Evolutionary conservation across 2,329 filamentous ascomycete species (phyloP).

Genomic region (Diaporthe humulicola): DNA sequence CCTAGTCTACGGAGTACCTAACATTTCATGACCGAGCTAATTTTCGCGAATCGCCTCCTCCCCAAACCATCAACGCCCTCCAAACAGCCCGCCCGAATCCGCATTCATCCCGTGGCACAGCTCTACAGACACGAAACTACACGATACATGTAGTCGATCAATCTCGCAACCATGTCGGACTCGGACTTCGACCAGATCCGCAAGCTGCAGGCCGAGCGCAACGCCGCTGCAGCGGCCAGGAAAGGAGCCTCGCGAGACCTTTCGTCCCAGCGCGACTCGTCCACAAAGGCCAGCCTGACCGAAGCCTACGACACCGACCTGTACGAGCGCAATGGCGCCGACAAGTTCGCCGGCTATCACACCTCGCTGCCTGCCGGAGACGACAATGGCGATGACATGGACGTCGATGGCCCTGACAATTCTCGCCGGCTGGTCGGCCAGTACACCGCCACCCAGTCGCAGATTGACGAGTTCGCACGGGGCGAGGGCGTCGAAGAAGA

Average conservation of each 20-base stretch:
- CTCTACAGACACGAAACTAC: background rate
- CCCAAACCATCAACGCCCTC: background rate
- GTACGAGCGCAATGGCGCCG: conserved; percentile 82
- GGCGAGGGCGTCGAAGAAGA: conserved; percentile 91
- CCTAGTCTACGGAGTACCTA: no score
- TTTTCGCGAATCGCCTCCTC: conserved; percentile 27
- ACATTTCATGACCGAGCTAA: conserved; percentile 32
- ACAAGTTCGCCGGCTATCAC: conserved; percentile 92
- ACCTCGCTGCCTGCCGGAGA: conserved; percentile 87
- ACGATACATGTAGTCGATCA: conserved; percentile 41
- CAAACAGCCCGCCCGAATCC: background rate
- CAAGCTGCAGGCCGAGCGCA: conserved; percentile 93
- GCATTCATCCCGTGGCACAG: background rate
- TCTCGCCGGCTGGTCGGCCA: conserved; percentile 89
- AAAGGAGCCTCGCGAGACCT: conserved; percentile 84
- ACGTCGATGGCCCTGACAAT: conserved; percentile 80
- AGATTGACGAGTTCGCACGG: conserved; percentile 94
- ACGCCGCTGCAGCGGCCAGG: conserved; percentile 81
- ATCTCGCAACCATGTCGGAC: conserved; percentile 70
- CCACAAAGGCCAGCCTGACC: conserved; percentile 91
- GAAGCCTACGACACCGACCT: conserved; percentile 90
- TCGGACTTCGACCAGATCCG: conserved; percentile 90
- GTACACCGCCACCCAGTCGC: conserved; percentile 91
- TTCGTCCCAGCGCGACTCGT: conserved; percentile 84
- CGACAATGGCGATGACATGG: conserved; percentile 83